A percentile compares a stretch with the other conserved stretches of the same genome.
These are phyloP conservation scores for Ampelomyces quisqualis DNA, from an alignment of 2,329 filamentous ascomycete species.

Conservation along the genomic window DNA sequence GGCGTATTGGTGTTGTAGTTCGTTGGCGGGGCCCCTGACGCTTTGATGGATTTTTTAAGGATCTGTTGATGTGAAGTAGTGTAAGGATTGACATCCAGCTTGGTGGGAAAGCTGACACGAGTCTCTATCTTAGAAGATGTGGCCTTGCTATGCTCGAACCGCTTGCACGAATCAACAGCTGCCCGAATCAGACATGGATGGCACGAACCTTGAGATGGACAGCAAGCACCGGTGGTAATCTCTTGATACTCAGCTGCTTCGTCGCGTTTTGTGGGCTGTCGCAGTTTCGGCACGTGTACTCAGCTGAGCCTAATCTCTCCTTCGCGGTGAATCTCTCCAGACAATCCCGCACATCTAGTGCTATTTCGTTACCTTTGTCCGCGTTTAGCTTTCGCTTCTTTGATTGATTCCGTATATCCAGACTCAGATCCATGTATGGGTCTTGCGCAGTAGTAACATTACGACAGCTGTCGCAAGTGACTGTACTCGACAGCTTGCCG, in stretches of 20 bases:
- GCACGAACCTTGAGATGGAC: conserved; percentile 81
- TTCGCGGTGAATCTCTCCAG: conserved; percentile 83
- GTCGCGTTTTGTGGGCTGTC: conserved; percentile 72
- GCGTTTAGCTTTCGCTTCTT: conserved; percentile 63
- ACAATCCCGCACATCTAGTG: conserved; percentile 57
- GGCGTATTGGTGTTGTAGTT: conserved; percentile 38
- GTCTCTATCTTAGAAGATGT: conserved; percentile 85
- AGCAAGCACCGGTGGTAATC: conserved; percentile 82
- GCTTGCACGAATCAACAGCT: conserved; percentile 48
- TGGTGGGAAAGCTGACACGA: conserved; percentile 79
- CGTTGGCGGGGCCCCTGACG: conserved; percentile 41
- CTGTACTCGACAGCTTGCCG: conserved; percentile 84
- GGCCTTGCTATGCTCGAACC: conserved; percentile 75
- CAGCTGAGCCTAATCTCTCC: conserved; percentile 72
- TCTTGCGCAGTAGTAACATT: conserved; percentile 81
- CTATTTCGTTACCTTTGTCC: conserved; percentile 29
- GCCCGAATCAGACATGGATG: background rate
- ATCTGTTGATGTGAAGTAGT: conserved; percentile 61
- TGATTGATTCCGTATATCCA: conserved; percentile 75
- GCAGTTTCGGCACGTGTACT: conserved; percentile 84
- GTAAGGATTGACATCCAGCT: conserved; percentile 88
- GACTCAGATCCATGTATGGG: conserved; percentile 85
- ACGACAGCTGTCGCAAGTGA: conserved; percentile 84
- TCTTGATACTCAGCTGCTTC: conserved; percentile 81
- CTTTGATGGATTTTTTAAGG: conserved; percentile 30